Base-by-base conservation (phyloP, 257 asterid genomes). In the Solanum sparsipilum region DNA sequence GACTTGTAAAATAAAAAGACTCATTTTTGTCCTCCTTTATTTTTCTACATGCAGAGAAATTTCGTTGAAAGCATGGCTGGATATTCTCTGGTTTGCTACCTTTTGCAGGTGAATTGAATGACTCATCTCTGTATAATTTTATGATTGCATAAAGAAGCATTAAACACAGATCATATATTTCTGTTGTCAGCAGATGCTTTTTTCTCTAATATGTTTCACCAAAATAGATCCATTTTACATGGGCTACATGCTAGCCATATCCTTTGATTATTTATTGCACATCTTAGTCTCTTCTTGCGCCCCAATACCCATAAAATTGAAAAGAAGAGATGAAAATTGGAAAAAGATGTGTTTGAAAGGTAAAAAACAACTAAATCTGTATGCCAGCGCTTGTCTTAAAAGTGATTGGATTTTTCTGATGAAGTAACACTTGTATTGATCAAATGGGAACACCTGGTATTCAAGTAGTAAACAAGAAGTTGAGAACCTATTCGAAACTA, bases 21-120 rank as follows among this genome's bases (percentile, higher is more conserved):
- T 81, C 67, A 5, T 79, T 4, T 44, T 86, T 86, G 36, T 74
- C 78, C 60, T 65, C 46, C 44, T 86, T 72, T 38, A 20, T 70
- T 86, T 63, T 73, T 78, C 52, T 86, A 35, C 70, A 68, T 78
- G 89, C 93, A 93, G 95, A 91, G 98, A 91, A 97, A 97, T 92
- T 97, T 97, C 85, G 99, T 97, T 23, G 99, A 97, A 91, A 97
- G 99, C 97, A 97, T 97, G 98, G 99, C 99, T 52, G 99, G 99
- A 85, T 97, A 97, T 93, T 97, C 99, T 88, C 92, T 97, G 32
- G 99, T 97, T 86, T 97, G 99, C 93, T 97, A 97, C 93, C 97
- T 97, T 85, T 91, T 97, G 92, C 99, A 97, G 95, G 95, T 92
- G 73, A 89, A 34, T 20, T 25, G 35, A 11, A 15, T 48, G 71